Evolutionary conservation across 331 rosid species (phyloP).

Genomic region (Malus hybrid): DNA sequence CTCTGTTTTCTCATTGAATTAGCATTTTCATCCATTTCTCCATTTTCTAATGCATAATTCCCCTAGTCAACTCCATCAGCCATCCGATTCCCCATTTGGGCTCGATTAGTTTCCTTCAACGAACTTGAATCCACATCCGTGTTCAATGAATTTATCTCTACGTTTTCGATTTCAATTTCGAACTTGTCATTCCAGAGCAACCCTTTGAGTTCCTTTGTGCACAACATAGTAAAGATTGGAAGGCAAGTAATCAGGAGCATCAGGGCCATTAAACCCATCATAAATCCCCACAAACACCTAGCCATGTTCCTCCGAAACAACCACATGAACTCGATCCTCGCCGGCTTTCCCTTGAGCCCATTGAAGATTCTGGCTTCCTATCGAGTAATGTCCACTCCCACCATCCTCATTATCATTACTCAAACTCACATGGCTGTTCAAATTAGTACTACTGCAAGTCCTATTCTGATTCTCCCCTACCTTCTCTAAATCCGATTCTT

Average conservation of each 20-base stretch:
- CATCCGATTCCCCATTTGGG: slow-evolving; percentile 1
- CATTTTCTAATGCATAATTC: slow-evolving; percentile 1
- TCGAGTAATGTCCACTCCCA: slow-evolving; percentile 5
- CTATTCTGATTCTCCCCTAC: slow-evolving; percentile 8
- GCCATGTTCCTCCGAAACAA: slow-evolving; percentile 62
- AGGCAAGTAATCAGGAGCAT: slow-evolving; percentile 74
- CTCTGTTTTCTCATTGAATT: slow-evolving; percentile 5
- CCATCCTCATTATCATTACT: slow-evolving; percentile 10
- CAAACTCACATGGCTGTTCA: slow-evolving; percentile 29
- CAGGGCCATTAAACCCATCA: slow-evolving; percentile 93
- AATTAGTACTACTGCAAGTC: slow-evolving; percentile 17
- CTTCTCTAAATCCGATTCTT: slow-evolving; percentile 25
- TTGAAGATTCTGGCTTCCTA: slow-evolving; percentile 43
- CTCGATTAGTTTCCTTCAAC: background rate
- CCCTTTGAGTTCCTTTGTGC: slow-evolving; percentile 46
- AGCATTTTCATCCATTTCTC: background rate
- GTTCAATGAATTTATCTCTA: background rate
- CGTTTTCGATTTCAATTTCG: slow-evolving; percentile 9
- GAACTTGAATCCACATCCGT: slow-evolving; percentile 2
- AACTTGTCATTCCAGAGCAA: slow-evolving; percentile 31
- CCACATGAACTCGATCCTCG: slow-evolving; percentile 77
- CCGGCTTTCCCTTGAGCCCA: slow-evolving; percentile 92
- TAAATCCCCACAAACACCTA: slow-evolving; percentile 86
- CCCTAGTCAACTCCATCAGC: slow-evolving; percentile 3
- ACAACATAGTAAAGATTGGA: slow-evolving; percentile 50